Base-by-base conservation (phyloP, 768 basidiomycete species). In the Lepiota brunneoincarnata region DNA sequence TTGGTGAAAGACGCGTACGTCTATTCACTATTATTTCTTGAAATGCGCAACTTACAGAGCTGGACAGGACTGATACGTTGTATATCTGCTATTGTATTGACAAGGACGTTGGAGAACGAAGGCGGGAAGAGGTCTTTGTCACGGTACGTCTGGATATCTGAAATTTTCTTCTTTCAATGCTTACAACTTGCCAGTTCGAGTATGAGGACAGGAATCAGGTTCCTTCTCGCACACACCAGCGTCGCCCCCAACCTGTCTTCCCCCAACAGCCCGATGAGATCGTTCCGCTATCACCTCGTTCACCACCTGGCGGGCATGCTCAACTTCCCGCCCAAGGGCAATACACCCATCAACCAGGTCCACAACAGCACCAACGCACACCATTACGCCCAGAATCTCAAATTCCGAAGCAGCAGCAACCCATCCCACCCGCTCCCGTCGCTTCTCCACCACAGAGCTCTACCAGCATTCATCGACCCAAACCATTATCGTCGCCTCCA, bases 1-100 rank as follows among this genome's bases (percentile, higher is more conserved):
- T 73, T 93, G 4, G 81, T 94, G 36, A 81, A 83, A 58, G 93
- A 96, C 69, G 69, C 73, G 75, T 76, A 57, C 63, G 76, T 70
- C 50, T 18, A 17, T 45, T 39, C 47, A 24, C 39, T 3, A 14
- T 39, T 28, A 40, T 28, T 28, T 9, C 51, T 31, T 3, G 4
- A 38, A 15, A 18, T 10, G 21, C 35, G 6, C 11, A 31, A 26
- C n/a, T 4, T 17, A 34, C 11, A 1, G 36, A 11, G 28, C 41
- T 45, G 26, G 26, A 11, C 49, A 76, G 75, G 35, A 75, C 73
- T 23, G 77, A 78, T 54, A 75, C 75, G 4, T 52, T 77, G 31
- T 79, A 75, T 55, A 64, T 79, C 11, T 79, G 77, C 51, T 79
- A 79, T 51, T 79, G 77, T 58, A 76, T 79, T 31, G 77, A 77